Percentiles rank a stretch among this genome's conserved stretches.
Evolutionary conservation across 2,329 filamentous ascomycete genomes (phyloP).

Genomic region (Monosporascus sp.): DNA sequence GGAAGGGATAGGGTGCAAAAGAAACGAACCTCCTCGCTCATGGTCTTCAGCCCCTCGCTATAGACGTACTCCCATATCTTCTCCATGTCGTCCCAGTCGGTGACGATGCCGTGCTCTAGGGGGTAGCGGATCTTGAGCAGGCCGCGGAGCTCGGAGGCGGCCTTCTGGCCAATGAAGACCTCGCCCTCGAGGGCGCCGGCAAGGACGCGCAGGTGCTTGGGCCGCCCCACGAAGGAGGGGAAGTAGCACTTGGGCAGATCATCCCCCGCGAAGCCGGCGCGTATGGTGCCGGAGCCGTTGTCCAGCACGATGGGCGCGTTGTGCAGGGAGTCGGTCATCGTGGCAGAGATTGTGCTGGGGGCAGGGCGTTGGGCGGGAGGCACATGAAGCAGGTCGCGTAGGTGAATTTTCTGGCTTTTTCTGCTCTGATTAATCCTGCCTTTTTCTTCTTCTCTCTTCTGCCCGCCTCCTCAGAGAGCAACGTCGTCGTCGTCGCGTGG

Average conservation of each 20-base stretch:
- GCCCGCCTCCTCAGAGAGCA: too few species aligned
- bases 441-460: background rate
- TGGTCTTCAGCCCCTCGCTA: slow-evolving; percentile 87
- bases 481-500: background rate
- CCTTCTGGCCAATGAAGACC: slow-evolving; percentile 89
- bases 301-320: slow-evolving; percentile 98
- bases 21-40: slow-evolving; percentile 80
- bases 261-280: slow-evolving; percentile 93
- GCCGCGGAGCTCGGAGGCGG: slow-evolving; percentile 82
- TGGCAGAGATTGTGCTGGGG: slow-evolving; percentile 1
- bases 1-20: background rate
- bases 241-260: slow-evolving; percentile 96
- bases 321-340: slow-evolving; percentile 65
- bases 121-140: slow-evolving; percentile 94
- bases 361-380: background rate
- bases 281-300: slow-evolving; percentile 96
- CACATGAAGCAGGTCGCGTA: background rate
- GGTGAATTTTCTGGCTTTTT: background rate
- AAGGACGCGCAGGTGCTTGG: slow-evolving; percentile 90
- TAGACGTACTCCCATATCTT: slow-evolving; percentile 99
- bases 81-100: slow-evolving; percentile 99
- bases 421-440: background rate
- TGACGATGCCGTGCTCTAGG: slow-evolving; percentile 95
- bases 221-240: slow-evolving; percentile 91
- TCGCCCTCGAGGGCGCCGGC: slow-evolving; percentile 96